Evolutionary conservation across 768 basidiomycete species (phyloP).

Genomic region (Boletus bicolor): DNA sequence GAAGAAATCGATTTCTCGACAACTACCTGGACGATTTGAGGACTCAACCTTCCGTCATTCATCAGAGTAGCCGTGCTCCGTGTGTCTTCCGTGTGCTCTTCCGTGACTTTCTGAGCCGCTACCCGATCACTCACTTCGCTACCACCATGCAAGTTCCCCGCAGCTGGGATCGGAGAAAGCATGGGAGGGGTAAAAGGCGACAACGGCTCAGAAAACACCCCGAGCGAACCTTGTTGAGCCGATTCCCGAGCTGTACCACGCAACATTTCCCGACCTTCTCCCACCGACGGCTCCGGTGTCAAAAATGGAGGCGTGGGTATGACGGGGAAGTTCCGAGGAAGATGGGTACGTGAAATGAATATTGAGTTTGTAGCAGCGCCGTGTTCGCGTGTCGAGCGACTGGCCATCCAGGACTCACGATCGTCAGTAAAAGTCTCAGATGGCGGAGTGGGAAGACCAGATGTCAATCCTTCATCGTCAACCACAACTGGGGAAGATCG

Average conservation of each 20-base stretch:
- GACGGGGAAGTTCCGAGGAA: not conserved
- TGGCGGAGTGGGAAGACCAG: constrained; percentile 8
- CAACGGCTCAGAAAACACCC: not conserved
- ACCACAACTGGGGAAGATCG: not conserved
- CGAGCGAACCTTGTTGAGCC: not conserved
- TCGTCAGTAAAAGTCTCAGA: not conserved
- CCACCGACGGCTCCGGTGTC: not conserved
- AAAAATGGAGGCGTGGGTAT: constrained; percentile 5
- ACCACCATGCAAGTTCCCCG: not conserved
- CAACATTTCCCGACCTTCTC: not conserved
- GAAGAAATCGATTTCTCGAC: not conserved
- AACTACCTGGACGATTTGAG: not conserved
- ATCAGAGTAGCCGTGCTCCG: not conserved
- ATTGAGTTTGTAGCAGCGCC: not conserved
- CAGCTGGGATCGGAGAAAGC: not conserved
- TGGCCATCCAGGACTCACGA: not conserved
- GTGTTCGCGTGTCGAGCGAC: not conserved
- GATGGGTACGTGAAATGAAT: not conserved
- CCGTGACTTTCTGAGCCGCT: not conserved
- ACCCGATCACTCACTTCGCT: not conserved
- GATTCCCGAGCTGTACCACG: not conserved
- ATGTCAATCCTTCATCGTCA: not conserved
- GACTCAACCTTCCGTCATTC: not conserved
- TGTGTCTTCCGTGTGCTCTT: not conserved
- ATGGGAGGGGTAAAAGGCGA: constrained; percentile 4